Evolutionary conservation across 108 stramenopile species (phyloP).

Genomic region (Ochromonas danica): DNA sequence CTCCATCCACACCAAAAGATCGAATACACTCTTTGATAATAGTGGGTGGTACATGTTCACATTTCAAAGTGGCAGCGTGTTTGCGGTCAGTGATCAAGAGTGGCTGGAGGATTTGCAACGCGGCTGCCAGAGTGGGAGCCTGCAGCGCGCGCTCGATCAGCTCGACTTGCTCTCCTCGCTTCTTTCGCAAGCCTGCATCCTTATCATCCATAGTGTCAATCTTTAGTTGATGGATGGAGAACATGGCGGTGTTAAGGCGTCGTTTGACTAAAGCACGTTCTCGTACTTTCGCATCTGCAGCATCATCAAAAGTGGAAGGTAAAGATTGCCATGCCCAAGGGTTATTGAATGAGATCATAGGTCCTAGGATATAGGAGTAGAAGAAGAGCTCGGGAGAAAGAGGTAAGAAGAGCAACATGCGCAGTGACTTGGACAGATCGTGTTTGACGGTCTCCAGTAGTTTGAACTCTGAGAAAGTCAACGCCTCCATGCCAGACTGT

Average conservation of each 20-base stretch:
- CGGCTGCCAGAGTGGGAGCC: no score
- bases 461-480: background rate
- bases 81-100: no score
- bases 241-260: background rate
- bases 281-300: background rate
- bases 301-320: background rate
- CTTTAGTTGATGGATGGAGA: background rate
- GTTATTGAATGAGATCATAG: background rate
- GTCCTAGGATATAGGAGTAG: background rate
- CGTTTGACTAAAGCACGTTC: background rate
- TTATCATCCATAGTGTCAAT: no score
- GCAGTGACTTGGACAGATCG: background rate
- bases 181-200: no score
- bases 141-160: no score
- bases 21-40: background rate
- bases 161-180: no score
- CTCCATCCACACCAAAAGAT: background rate
- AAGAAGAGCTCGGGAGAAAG: background rate
- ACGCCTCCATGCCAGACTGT: background rate
- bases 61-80: no score
- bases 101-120: no score
- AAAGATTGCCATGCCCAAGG: background rate
- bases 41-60: background rate
- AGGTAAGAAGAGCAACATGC: background rate
- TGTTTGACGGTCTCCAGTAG: background rate